phyloP scores from a whole-genome alignment of 208 protist species.

The Crithidia sp. region DNA sequence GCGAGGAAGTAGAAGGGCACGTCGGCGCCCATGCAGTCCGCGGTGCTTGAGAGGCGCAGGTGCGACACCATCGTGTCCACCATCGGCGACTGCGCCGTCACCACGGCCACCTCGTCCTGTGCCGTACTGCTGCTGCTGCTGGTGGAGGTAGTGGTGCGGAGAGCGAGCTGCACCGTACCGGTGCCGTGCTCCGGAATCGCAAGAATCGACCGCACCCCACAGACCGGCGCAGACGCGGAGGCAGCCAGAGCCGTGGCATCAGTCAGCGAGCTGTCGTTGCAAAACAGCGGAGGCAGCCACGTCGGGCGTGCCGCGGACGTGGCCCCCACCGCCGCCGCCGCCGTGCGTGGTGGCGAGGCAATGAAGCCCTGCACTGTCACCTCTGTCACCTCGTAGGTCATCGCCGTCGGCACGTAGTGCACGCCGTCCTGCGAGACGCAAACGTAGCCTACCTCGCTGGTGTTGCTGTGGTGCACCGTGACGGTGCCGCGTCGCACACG shows the following conservation, averaged over 20 bases:
- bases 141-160: conserved; percentile 21
- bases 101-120: neutral
- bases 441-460: conserved; percentile 57
- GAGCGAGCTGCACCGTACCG: conserved; percentile 52
- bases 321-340: neutral
- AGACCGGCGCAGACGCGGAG: conserved; percentile 10
- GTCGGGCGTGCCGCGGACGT: neutral
- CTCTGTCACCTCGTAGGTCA: conserved; percentile 80
- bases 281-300: conserved; percentile 45
- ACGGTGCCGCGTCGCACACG: conserved; percentile 37
- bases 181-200: conserved; percentile 41
- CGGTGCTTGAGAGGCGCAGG: conserved; percentile 54
- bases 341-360: conserved; percentile 12
- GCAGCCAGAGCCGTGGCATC: neutral
- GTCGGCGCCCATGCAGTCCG: conserved; percentile 49
- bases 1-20: conserved; percentile 40
- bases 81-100: conserved; percentile 22
- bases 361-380: conserved; percentile 61
- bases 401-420: conserved; percentile 57
- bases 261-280: neutral
- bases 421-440: conserved; percentile 73
- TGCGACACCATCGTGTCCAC: conserved; percentile 33
- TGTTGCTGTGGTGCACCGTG: conserved; percentile 44
- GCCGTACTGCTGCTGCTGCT: neutral
- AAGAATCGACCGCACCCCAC: conserved; percentile 32